A percentile compares a stretch with the other conserved stretches of the same genome.
Conservation (phyloP, 164 flowering plant species). For the Magnolia kwangsiensis region DNA sequence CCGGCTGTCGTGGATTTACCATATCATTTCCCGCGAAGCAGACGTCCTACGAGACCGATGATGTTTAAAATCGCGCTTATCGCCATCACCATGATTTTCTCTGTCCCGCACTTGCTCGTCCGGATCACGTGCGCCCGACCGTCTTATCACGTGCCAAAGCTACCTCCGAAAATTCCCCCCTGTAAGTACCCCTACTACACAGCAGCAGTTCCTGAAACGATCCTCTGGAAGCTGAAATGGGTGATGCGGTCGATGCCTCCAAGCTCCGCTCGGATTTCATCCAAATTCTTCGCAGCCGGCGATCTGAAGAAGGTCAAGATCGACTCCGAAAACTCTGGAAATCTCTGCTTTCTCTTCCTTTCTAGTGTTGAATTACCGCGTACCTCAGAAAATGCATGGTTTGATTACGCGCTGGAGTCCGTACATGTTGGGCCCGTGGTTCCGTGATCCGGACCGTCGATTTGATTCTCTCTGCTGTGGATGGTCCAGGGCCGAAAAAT, state of each 20-base stretch:
- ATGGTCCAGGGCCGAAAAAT: too few species aligned
- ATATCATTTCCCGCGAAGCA: too few species aligned
- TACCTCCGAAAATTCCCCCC: neutral
- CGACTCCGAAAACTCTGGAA: neutral
- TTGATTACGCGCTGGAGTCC: too few species aligned
- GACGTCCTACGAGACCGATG: too few species aligned
- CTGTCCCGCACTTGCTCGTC: neutral
- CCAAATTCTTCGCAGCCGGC: slow-evolving; percentile 45
- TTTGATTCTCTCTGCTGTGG: too few species aligned
- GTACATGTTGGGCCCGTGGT: too few species aligned
- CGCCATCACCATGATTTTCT: neutral
- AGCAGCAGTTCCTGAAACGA: neutral
- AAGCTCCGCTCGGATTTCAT: slow-evolving; percentile 54
- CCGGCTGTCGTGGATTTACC: too few species aligned
- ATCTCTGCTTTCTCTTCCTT: neutral
- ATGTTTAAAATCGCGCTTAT: too few species aligned
- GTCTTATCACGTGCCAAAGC: neutral
- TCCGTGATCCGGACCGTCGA: too few species aligned
- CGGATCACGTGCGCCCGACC: slow-evolving; percentile 2
- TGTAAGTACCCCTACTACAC: neutral
- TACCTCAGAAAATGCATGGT: too few species aligned
- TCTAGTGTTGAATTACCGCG: too few species aligned
- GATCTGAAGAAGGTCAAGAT: slow-evolving; percentile 42
- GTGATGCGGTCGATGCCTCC: slow-evolving; percentile 10
- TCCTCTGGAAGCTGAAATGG: slow-evolving; percentile 5